These are phyloP conservation scores for Coniochaeta sp. DNA, from an alignment of 2,329 filamentous ascomycete species.

Conservation along the genomic window DNA sequence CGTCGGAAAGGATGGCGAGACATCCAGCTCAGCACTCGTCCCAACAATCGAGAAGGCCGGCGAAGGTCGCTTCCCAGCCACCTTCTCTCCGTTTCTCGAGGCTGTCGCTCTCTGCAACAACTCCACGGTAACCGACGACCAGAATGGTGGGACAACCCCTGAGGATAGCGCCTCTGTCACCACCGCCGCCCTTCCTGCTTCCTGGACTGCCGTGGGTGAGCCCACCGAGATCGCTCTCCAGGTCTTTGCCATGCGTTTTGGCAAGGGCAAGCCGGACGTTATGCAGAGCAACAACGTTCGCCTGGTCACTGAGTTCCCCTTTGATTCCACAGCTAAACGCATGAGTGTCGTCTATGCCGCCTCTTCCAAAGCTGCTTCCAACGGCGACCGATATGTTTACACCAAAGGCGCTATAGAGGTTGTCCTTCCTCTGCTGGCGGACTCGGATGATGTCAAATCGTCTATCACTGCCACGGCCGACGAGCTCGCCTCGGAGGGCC, in stretches of 20 bases:
- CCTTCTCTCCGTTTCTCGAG: slow-evolving; percentile 27
- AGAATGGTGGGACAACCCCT: slow-evolving; percentile 6
- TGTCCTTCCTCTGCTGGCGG: slow-evolving; percentile 32
- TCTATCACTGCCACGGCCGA: slow-evolving; percentile 43
- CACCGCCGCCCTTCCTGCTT: no score
- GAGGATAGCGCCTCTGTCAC: no score
- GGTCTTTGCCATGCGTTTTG: slow-evolving; percentile 58
- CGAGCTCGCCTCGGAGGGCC: slow-evolving; percentile 51
- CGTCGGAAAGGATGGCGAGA: no score
- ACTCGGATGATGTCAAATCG: slow-evolving; percentile 34
- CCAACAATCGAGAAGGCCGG: no score
- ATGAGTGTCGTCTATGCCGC: slow-evolving; percentile 54
- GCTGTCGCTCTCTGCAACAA: no score
- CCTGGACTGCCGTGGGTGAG: slow-evolving; percentile 51
- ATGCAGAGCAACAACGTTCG: slow-evolving; percentile 30
- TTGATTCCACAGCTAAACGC: slow-evolving; percentile 58
- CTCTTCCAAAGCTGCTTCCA: no score
- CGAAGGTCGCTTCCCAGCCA: slow-evolving; percentile 12
- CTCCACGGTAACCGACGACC: slow-evolving; percentile 17
- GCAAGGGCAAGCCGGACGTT: slow-evolving; percentile 25
- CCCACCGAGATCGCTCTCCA: slow-evolving; percentile 63
- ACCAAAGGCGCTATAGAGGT: slow-evolving; percentile 55
- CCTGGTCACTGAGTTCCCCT: slow-evolving; percentile 53
- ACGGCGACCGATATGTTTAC: slow-evolving; percentile 19
- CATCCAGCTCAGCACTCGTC: no score